Conservation (phyloP, 2,329 filamentous ascomycete species). For the Colletotrichum caudatum region DNA sequence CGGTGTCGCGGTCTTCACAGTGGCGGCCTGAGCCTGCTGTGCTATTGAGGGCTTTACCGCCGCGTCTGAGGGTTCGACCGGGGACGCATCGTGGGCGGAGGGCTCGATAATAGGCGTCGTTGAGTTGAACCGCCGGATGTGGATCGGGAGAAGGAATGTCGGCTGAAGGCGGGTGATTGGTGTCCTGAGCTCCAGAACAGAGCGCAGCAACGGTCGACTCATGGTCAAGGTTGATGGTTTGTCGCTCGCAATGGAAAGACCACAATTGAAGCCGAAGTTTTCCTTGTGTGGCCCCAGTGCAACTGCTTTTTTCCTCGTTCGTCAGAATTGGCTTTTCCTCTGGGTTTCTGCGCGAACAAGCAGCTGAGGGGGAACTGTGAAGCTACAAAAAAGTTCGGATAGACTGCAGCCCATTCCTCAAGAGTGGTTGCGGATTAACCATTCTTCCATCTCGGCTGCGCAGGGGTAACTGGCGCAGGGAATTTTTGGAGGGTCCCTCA, state of each 20-base stretch:
- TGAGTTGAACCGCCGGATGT: constrained; percentile 59
- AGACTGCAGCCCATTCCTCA: constrained; percentile 1
- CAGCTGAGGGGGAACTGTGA: neutral
- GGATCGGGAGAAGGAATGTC: constrained; percentile 45
- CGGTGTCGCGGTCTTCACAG: constrained; percentile 9
- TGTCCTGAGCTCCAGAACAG: constrained; percentile 70
- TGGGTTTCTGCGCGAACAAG: constrained; percentile 13
- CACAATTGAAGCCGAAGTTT: constrained; percentile 5
- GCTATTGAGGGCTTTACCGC: constrained; percentile 29
- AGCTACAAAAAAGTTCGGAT: constrained; percentile 40
- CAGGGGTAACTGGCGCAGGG: neutral
- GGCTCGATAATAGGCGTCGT: constrained; percentile 63
- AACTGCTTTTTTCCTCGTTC: neutral
- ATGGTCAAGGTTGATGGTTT: constrained; percentile 49
- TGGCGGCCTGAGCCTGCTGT: constrained; percentile 18
- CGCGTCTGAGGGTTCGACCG: constrained; percentile 35
- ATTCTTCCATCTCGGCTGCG: neutral
- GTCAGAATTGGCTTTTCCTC: constrained; percentile 20
- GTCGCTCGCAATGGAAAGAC: neutral
- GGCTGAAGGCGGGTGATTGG: constrained; percentile 55
- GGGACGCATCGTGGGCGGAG: constrained; percentile 37
- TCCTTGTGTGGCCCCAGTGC: neutral
- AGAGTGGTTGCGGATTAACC: constrained; percentile 12
- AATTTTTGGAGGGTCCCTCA: constrained; percentile 19
- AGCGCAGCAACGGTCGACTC: constrained; percentile 73